Base-by-base conservation (phyloP, 179 eudicot species). In the Spergularia azorica region DNA sequence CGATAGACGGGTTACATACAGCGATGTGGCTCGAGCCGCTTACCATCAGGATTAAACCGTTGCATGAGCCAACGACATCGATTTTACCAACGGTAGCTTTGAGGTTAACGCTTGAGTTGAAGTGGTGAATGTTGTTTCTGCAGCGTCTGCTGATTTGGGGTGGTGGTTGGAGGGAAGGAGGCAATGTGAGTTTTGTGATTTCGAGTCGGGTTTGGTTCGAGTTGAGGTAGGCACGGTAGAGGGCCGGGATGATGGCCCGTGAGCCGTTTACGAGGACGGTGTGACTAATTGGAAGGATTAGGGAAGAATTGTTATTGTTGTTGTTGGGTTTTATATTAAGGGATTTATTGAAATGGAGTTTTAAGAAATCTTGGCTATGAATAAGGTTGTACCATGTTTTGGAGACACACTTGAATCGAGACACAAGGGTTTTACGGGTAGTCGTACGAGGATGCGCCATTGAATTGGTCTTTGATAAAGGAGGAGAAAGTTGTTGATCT, bases 11-110 rank as follows among this genome's bases (percentile, higher is more conserved):
- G 46, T 76, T 76, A 61, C 73, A 76, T 46, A 76, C 46, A 2
- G 79, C 79, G 43, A 76, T 20, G 63, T 76, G 79, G 73, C 58
- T 55, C 17, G 8, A 10, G 58, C 79, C 73, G 67, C 67, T 58
- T 58, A 67, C 16, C 6, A 76, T 76, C 58, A 76, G 58, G 58
- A 76, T 17, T 21, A 76, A 48, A 1, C 73, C 79, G 6, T 75
- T 66, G 20, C 78, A 75, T 18, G 78, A 75, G 15, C 78, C 78
- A 11, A 59, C 71, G 36, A 75, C 72, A 20, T 55, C 72, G 39
- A 65, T 18, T 36, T 38, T 39, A 14, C 78, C 78, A 54, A 6
- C 78, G 6, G 3, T 12, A 38, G 16, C 0, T 41, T 39, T 55
- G 1, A 6, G 11, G 14, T 54, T 13, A 20, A 7, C 6, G n/a